Base-by-base conservation (phyloP, 2,329 filamentous ascomycete genomes). In the Septoria petroselini region DNA sequence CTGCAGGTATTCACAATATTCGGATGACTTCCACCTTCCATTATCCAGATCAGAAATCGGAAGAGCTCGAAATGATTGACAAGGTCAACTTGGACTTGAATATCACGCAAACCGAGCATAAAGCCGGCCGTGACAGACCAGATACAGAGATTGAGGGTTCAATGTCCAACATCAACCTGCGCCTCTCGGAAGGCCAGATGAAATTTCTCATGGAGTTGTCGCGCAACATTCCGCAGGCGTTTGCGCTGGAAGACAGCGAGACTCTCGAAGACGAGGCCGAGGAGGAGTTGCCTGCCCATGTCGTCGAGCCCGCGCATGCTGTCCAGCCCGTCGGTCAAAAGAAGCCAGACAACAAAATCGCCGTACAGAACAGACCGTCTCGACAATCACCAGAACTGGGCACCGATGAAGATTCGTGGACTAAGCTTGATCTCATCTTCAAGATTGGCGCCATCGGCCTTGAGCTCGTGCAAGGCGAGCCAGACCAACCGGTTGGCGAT, bases 61-160 rank as follows among this genome's bases (percentile, higher is more conserved):
- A 98, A 68, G 90, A 95, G 66, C 76, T 98, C 6, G 89, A 98
- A 66, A 86, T 99, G 74, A 95, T 99, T 60, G 91, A 98, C 63
- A 90, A 96, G 61, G 90, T 98, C 9, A 93, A 98, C 66, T 75
- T 99, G 18, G 88, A 87, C 40, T 96, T 98, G 71, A 88, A 87
- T 53, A 84, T 98, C 57, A 94, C 86, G 2, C 91, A 96, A 69
- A 82, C 91, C 1, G 91, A 97, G 65, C 93, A 98, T 65, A 83
- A 82, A 59, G 69, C 80, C 25, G 86, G 86, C 11, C 76, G 80
- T 45, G 84, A 93, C 63, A 81, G 91, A 31, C 93, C 93, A 0
- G 91, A 98, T 63, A 84, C 90, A 41, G 91, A 97, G 70, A 84
- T 98, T 15, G 85, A 93, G 66, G 91, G 91, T 3, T 85, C 81